phyloP scores from a whole-genome alignment of 2,329 filamentous ascomycete genomes.

The Diaporthe velutina region DNA sequence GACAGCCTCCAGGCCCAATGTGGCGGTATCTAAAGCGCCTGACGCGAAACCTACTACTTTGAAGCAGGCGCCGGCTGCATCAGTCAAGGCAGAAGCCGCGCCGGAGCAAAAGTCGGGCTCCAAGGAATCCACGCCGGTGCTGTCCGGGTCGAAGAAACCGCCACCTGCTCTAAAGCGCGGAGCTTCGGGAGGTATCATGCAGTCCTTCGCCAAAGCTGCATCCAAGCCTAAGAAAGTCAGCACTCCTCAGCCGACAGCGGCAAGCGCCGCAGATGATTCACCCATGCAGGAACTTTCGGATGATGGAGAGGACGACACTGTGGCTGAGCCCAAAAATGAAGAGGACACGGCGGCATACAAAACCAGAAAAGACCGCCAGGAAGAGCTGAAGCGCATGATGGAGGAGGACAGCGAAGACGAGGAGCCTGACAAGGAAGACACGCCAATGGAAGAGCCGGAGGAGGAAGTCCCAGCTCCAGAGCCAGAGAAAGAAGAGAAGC shows the following conservation, averaged over 20 bases:
- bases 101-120: constrained; percentile 47
- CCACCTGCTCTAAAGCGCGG: constrained; percentile 66
- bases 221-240: constrained; percentile 64
- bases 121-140: constrained; percentile 51
- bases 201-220: constrained; percentile 79
- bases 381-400: constrained; percentile 70
- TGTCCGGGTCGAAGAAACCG: constrained; percentile 54
- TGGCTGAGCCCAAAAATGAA: constrained; percentile 55
- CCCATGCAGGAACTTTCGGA: constrained; percentile 66
- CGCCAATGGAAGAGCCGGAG: constrained; percentile 47
- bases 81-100: constrained; percentile 53
- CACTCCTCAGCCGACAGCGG: constrained; percentile 51
- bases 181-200: constrained; percentile 76
- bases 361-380: constrained; percentile 73
- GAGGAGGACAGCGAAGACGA: constrained; percentile 42
- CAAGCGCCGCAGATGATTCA: constrained; percentile 59
- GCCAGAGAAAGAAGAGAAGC: constrained; percentile 53
- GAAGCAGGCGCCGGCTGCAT: constrained; percentile 43
- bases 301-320: constrained; percentile 65
- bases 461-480: constrained; percentile 56
- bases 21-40: constrained; percentile 46
- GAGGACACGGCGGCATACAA: constrained; percentile 50
- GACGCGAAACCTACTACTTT: constrained; percentile 49
- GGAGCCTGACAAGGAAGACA: constrained; percentile 37
- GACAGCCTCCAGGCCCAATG: constrained; percentile 44